These are phyloP conservation scores for Casaregolazyma lundiana DNA, from an alignment of 1,139 yeast species.

Conservation along the genomic window DNA sequence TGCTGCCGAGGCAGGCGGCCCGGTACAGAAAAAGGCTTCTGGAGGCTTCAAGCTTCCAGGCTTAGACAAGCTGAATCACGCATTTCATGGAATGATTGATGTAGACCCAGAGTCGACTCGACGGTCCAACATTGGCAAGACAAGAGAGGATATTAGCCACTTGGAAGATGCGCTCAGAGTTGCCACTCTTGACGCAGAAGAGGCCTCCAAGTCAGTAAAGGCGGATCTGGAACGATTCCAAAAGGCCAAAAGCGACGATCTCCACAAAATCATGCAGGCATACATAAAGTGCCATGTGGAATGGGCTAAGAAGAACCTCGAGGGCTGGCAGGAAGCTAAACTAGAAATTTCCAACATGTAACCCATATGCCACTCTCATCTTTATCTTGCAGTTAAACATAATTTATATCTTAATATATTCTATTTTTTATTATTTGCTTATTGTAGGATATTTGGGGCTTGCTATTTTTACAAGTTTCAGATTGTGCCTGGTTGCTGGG, in stretches of 20 bases:
- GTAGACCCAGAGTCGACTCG: conserved; percentile 66
- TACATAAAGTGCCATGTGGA: conserved; percentile 56
- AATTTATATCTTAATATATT: not conserved
- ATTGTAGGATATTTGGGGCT: not conserved
- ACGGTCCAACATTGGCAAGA: conserved; percentile 49
- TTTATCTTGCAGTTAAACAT: not conserved
- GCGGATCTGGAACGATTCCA: conserved; percentile 50
- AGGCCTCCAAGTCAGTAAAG: conserved; percentile 47
- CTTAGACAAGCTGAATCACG: conserved; percentile 51
- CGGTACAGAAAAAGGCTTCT: conserved; percentile 22
- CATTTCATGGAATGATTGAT: conserved; percentile 65
- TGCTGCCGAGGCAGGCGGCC: conserved; percentile 20
- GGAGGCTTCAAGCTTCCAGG: conserved; percentile 44
- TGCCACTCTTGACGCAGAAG: conserved; percentile 52
- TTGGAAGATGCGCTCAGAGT: conserved; percentile 55
- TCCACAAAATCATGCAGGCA: conserved; percentile 46
- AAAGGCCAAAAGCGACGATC: conserved; percentile 39
- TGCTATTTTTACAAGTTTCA: not conserved
- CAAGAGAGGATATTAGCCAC: conserved; percentile 49
- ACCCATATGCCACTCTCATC: not conserved
- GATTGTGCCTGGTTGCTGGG: conserved; percentile 1
- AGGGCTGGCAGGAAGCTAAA: conserved; percentile 68
- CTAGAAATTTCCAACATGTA: conserved; percentile 27
- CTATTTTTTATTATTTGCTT: not conserved
- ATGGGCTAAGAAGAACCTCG: conserved; percentile 69